Base-by-base conservation (phyloP, 495 filamentous ascomycete species). In the Amniculicola lignicola region DNA sequence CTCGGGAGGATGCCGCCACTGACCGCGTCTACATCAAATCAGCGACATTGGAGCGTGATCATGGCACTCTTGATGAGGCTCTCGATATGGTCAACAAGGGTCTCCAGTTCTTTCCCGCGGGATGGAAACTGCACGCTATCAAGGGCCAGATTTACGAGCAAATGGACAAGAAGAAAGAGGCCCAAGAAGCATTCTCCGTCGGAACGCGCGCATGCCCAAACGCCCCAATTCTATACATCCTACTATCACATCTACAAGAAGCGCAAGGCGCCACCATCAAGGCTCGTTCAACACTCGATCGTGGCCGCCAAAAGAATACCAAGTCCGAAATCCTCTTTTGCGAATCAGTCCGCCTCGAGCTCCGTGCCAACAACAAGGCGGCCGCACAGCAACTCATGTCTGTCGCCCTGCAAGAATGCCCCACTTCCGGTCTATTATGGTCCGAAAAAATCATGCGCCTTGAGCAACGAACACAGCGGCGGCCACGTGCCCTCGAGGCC, bases 11-110 rank as follows among this genome's bases (percentile, higher is more conserved):
- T 69, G 90, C 94, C 0, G 87, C 90, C 10, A 97, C 93, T 0
- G 93, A 96, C 67, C 86, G 94, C 27, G 89, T 97, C 3, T 99
- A 89, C 90, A 89, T 95, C 72, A 95, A 95, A 72, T 88, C 83
- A 57, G 91, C 90, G 9, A 88, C 86, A 7, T 95, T 95, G 59
- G 93, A 97, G 69, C 82, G 93, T 2, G 87, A 90, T 63, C 75
- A 88, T 12, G 86, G 85, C 29, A 84, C 93, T 59, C 76, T 77
- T 35, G 86, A 93, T 29, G 84, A 83, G 0, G 88, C 92, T 0
- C 76, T 99, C 2, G 83, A 95, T 59, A 82, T 97, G 5, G 90
- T 89, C 56, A 89, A 86, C 62, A 82, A 95, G 65, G 94, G 85
- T 23, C 77, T 99, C 0, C 84, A 89, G 49, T 75, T 88, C n/a